These are phyloP conservation scores for Akanthomyces uredinophilus DNA, from an alignment of 2,329 filamentous ascomycete species.

Conservation along the genomic window DNA sequence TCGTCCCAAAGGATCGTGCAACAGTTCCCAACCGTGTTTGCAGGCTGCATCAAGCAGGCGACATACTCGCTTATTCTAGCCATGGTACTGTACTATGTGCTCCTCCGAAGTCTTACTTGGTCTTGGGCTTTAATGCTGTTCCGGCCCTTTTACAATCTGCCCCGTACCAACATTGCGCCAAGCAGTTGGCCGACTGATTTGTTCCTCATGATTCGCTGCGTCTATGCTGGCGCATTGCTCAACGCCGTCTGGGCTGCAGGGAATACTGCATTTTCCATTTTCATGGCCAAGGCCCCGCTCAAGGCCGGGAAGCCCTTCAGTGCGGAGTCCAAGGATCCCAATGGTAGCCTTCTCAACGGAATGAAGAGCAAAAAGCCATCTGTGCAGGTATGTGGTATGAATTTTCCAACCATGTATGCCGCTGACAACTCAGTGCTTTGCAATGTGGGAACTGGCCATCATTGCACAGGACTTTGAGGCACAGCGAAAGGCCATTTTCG, in stretches of 20 bases:
- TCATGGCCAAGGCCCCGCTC: slow-evolving; percentile 72
- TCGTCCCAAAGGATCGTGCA: slow-evolving; percentile 32
- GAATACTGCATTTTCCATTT: slow-evolving; percentile 73
- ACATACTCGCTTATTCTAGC: slow-evolving; percentile 39
- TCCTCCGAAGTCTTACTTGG: slow-evolving; percentile 63
- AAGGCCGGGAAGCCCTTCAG: slow-evolving; percentile 84
- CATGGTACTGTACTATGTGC: slow-evolving; percentile 54
- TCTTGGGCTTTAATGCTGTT: slow-evolving; percentile 64
- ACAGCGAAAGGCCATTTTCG: slow-evolving; percentile 77
- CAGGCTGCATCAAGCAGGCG: slow-evolving; percentile 35
- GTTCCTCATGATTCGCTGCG: slow-evolving; percentile 50
- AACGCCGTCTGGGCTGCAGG: slow-evolving; percentile 70
- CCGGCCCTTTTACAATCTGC: slow-evolving; percentile 69
- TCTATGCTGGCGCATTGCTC: slow-evolving; percentile 61
- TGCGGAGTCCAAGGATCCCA: slow-evolving; percentile 80
- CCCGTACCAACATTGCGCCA: slow-evolving; percentile 62
- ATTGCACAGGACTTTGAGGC: slow-evolving; percentile 70
- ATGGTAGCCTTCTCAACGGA: slow-evolving; percentile 80
- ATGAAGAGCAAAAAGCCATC: slow-evolving; percentile 77
- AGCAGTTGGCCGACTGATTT: slow-evolving; percentile 52
- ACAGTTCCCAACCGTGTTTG: slow-evolving; percentile 36
- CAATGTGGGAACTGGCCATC: slow-evolving; percentile 83
- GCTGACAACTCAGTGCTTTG: slow-evolving; percentile 47
- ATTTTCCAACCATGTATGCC: not conserved
- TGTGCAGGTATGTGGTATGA: slow-evolving; percentile 52